Base-by-base conservation (phyloP, 441 rosid species). In the Gossypium gossypioides region DNA sequence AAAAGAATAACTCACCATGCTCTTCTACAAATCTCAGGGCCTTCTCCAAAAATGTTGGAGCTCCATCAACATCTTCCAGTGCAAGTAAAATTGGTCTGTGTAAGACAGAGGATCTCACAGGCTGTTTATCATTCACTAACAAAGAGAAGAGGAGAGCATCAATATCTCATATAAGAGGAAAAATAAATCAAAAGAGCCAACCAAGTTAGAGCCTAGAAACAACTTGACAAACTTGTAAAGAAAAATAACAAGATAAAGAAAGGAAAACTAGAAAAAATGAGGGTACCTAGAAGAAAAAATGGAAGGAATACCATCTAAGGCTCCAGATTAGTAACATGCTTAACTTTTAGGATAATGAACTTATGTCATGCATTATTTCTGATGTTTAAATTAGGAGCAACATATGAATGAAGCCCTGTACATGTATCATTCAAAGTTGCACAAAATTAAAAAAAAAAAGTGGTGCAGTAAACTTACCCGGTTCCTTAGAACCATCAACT, bases 31-130 rank as follows among this genome's bases (percentile, higher is more conserved):
- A 96, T 77, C 85, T 86, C 61, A 96, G 94, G 77, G 98, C 94
- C 81, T 96, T 96, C 81, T 96, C 99, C 88, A 96, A 81, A 85
- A 96, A 96, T 52, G 99, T 91, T 37, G 99, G 99, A 83, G 91
- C 74, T 74, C 98, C 99, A 77, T 96, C 99, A 72, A 89, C 96
- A 80, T 96, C 98, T 86, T 96, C 98, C 64, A 96, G 74, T 65
- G 99, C 99, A 78, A 90, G 94, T 77, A 96, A 83, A 81, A 93
- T 80, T 51, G 99, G 98, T 77, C 91, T 87, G 78, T 96, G 96
- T 63, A 86, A 40, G 70, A 93, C 89, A 16, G 84, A 74, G 74
- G 92, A 76, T 81, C 81, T 85, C 64, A 80, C 55, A 74, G 89
- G 83, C 73, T 78, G 83, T 77, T 87, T 88, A 48, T 88, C 93